These are phyloP conservation scores for Monosporozyma unispora DNA, from an alignment of 805 yeast genomes.

Conservation along the genomic window DNA sequence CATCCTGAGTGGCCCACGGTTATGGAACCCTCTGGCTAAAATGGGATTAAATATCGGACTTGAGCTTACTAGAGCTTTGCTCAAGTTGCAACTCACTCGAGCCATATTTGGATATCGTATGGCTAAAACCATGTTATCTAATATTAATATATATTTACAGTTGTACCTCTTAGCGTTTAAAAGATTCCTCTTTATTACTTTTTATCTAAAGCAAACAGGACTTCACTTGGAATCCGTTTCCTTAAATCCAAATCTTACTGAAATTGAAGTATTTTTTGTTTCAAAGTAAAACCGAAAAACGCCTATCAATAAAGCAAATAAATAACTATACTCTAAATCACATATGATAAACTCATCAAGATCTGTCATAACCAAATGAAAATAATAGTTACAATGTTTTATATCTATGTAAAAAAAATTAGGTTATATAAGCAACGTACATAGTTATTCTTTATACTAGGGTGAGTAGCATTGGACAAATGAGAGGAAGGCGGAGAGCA, in stretches of 20 bases:
- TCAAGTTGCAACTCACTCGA: neutral
- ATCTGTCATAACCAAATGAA: no score
- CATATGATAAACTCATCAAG: neutral
- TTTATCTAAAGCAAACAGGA: neutral
- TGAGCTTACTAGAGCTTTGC: neutral
- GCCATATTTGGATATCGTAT: neutral
- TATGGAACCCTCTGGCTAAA: conserved; percentile 10
- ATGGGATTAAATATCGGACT: neutral
- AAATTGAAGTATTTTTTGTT: neutral
- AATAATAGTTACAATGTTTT: neutral
- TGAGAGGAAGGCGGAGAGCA: neutral
- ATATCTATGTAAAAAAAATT: neutral
- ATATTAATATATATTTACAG: neutral
- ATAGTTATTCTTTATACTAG: neutral
- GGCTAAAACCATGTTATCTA: neutral
- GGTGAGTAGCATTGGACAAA: neutral
- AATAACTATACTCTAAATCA: neutral
- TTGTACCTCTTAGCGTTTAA: neutral
- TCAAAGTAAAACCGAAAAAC: neutral
- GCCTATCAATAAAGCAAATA: neutral
- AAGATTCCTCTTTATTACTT: neutral
- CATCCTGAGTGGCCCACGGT: conserved; percentile 9
- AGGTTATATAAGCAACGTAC: neutral
- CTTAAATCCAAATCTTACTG: neutral
- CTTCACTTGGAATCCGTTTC: neutral